Base-by-base conservation (phyloP, 257 asterid species). In the Solanum bulbocastanum region DNA sequence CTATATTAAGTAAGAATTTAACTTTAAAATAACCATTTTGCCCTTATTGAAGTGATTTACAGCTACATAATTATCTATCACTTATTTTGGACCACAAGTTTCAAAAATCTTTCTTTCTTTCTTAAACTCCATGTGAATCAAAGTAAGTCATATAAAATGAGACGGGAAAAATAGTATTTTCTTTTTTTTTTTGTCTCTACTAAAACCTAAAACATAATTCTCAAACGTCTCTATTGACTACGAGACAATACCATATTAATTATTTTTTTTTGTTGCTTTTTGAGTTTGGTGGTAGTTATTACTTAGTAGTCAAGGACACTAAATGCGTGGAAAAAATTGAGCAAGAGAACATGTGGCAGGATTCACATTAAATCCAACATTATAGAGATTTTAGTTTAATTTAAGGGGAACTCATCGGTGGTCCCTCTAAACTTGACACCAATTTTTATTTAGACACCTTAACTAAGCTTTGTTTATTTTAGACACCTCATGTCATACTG, bases 241-340 rank as follows among this genome's bases (percentile, higher is more conserved):
- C 0, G 1, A 13, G 0, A 14, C 0, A 0, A 69, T 14, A 30
- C 3, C 3, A 1, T 30, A 6, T 15, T 68, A 10, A 5, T 35
- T 52, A 5, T 5, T 74, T 73, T 4, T 36, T 74, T 4, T 22
- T 2, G 10, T 74, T 35, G 46, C 37, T 74, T 74, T 74, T 14
- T 37, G 10, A 22, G 23, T 73, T 37, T 73, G 46, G 14, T 73
- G 44, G 32, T 74, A 23, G 5, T 22, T 65, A n/a, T 65, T 65
- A 65, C 11, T 68, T 30, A 6, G 10, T 30, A 68, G 37, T 30
- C 25, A 25, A 14, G 15, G 1, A 78, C n/a, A 78, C 62, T 20
- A 42, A 78, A 78, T 15, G 35, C 2, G 84, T 78, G 60, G 37
- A 78, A 16, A 75, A 78, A 40, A n/a, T 78, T 42, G 60, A 42